These are phyloP conservation scores for Guillardia theta DNA, from an alignment of 78 protist genomes.

Conservation along the genomic window DNA sequence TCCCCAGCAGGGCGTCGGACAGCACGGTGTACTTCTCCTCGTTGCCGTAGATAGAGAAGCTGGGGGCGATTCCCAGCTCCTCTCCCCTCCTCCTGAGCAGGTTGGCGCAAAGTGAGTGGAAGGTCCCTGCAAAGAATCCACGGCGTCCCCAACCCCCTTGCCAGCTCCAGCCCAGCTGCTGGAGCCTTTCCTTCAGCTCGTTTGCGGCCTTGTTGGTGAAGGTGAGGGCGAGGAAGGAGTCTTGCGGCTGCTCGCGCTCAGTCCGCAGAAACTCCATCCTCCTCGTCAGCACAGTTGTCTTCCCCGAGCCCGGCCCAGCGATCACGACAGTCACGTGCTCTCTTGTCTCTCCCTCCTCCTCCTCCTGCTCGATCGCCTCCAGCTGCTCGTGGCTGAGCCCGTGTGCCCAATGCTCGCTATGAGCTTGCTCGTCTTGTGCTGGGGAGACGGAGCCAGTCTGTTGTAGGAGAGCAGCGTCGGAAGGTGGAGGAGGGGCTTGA, in stretches of 20 bases:
- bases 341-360: neutral
- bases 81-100: neutral
- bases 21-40: neutral
- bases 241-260: neutral
- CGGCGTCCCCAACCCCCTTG: too few species aligned
- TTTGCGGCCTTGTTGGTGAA: constrained; percentile 43
- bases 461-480: too few species aligned
- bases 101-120: neutral
- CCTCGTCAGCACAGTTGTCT: neutral
- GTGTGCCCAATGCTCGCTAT: too few species aligned
- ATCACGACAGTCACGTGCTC: neutral
- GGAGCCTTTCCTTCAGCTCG: neutral
- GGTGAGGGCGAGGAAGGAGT: neutral
- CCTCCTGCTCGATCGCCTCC: neutral
- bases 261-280: neutral
- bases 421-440: too few species aligned
- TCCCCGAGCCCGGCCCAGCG: constrained; percentile 52
- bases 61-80: neutral
- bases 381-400: too few species aligned
- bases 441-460: too few species aligned
- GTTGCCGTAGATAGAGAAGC: neutral
- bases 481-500: too few species aligned
- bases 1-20: neutral
- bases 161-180: neutral
- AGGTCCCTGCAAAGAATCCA: neutral